Evolutionary conservation across 176 grass and related monocot species (phyloP).

Genomic region (Paspalum notatum): DNA sequence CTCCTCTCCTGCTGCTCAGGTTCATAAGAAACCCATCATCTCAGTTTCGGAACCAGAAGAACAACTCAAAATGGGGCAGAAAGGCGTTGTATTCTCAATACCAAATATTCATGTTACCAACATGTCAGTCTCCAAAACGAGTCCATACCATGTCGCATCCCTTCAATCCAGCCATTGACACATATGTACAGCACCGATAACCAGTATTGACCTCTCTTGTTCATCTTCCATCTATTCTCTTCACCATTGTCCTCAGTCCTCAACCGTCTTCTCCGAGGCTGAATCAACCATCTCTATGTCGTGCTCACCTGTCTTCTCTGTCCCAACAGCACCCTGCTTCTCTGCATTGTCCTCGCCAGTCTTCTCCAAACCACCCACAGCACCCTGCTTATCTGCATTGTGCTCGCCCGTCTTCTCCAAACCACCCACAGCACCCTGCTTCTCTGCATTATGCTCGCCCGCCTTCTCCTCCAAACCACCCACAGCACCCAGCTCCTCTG

Average conservation of each 20-base stretch:
- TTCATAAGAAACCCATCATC: too few relatives aligned
- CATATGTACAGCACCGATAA: slow-evolving; percentile 43
- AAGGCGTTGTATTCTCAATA: slow-evolving; percentile 30
- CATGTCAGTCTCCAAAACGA: slow-evolving; percentile 21
- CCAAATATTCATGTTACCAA: neutral
- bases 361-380: neutral
- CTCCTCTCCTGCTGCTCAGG: too few relatives aligned
- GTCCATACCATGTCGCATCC: neutral
- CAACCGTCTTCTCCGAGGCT: neutral
- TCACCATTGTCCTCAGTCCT: neutral
- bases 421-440: neutral
- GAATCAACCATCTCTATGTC: neutral
- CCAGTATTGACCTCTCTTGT: neutral
- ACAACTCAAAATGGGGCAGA: slow-evolving; percentile 19
- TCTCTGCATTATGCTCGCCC: neutral
- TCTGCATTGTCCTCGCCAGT: neutral
- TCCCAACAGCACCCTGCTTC: neutral
- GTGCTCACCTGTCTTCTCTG: slow-evolving; percentile 1
- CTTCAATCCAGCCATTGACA: slow-evolving; percentile 3
- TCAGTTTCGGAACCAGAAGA: too few relatives aligned
- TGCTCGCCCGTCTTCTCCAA: neutral
- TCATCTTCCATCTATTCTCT: slow-evolving; percentile 11
- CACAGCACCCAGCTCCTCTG: neutral
- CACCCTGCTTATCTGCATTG: neutral
- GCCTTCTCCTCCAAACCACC: neutral